A percentile compares a stretch with the other conserved stretches of the same genome.
These are phyloP conservation scores for Passalora sequoiae DNA, from an alignment of 2,329 filamentous ascomycete genomes.

Conservation along the genomic window DNA sequence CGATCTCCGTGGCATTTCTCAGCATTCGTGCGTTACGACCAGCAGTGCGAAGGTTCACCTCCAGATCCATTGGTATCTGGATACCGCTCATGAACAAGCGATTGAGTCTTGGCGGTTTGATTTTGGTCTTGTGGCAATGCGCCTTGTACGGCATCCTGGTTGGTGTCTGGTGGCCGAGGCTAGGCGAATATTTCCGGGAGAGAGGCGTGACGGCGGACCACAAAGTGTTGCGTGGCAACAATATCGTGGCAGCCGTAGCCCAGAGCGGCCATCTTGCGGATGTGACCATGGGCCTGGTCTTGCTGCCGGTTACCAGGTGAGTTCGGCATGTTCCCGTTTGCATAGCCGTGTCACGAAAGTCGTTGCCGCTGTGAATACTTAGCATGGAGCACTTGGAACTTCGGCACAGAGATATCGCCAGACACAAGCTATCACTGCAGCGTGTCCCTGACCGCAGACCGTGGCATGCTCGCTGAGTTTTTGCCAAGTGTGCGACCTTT, in stretches of 20 bases:
- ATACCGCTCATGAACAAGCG: constrained; percentile 9
- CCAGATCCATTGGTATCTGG: constrained; percentile 7
- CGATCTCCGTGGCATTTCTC: constrained; percentile 11
- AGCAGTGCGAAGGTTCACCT: constrained; percentile 3
- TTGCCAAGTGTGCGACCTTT: no score
- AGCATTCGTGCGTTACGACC: constrained; percentile 10
- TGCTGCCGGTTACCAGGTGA: constrained; percentile 14
- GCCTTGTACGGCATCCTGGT: constrained; percentile 11
- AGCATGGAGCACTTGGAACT: no score
- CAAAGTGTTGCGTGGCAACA: constrained; percentile 9
- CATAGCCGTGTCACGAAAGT: no score
- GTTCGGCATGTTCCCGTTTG: no score
- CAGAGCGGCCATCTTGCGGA: constrained; percentile 14
- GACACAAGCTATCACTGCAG: no score
- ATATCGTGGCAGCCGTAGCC: constrained; percentile 11
- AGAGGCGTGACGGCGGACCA: no score
- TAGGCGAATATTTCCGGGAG: constrained; percentile 11
- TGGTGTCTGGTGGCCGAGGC: constrained; percentile 15
- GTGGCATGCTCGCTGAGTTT: no score
- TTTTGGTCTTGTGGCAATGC: constrained; percentile 12
- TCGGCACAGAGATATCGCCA: no score
- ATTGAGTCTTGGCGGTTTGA: no score
- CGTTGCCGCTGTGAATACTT: no score
- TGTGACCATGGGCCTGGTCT: constrained; percentile 16
- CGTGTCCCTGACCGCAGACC: no score